Base-by-base conservation (phyloP, 176 grass and related monocot species). In the Hsuehochloa calcarea region DNA sequence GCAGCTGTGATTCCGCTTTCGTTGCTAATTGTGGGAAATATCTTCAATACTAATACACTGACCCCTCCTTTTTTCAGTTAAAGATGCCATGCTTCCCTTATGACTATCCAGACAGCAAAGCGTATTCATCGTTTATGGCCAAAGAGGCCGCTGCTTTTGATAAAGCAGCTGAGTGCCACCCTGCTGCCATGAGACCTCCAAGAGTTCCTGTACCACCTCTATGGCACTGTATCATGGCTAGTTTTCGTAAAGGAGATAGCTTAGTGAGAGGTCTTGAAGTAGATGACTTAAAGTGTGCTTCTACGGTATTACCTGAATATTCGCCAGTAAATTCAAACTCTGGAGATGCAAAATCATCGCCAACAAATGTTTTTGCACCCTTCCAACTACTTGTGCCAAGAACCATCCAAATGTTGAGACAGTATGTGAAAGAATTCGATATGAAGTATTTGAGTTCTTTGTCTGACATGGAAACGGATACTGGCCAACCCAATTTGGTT, bases 41-140 rank as follows among this genome's bases (percentile, higher is more conserved):
- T 79, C 45, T 73, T 75, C 2, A 52, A 46, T 85, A 79, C 38
- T 64, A 54, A 89, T 75, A 43, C 29, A 55, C 27, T 45, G 25
- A 60, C 7, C 52, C 19, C 27, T 78, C 70, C 51, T 27, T 80
- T 75, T 74, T 87, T 51, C 87, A 95, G 93, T 90, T 86, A 23
- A 88, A 84, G 61, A 64, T 93, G 58, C 91, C 96, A 72, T 87
- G 79, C 76, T 98, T 98, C 71, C 96, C 96, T n/a, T 86, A 81
- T 85, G 96, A 98, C 90, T 98, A 93, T 83, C 96, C 96, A 69
- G 96, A 98, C 40, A 89, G 87, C 69, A 65, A 92, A 89, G 85
- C 89, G 0, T 98, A 95, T 79, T 68, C 80, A 56, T 88, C 41
- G 4, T 89, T 89, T 82, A 77, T 89, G 87, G 85, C 85, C 40